Evolutionary conservation across 176 grass and related monocot genomes (phyloP).

Genomic region (Zea luxurians): DNA sequence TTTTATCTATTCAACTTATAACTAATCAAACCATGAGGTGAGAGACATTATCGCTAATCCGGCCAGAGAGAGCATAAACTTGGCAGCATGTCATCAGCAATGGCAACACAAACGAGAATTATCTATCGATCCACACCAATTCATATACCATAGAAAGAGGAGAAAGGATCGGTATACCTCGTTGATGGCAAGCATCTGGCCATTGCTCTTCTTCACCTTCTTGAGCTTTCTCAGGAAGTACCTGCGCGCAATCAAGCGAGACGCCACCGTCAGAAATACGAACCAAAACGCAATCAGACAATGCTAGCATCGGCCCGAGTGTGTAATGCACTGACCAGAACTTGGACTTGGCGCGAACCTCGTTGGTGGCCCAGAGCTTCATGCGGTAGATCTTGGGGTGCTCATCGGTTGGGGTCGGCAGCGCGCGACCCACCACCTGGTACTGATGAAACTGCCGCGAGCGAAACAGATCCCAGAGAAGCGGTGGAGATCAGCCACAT

Average conservation of each 20-base stretch:
- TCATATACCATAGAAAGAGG: neutral
- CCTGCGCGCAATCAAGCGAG: constrained; percentile 37
- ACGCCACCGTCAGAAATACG: neutral
- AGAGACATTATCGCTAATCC: neutral
- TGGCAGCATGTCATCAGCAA: neutral
- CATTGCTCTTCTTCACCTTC: constrained; percentile 97
- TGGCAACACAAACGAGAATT: neutral
- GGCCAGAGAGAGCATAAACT: neutral
- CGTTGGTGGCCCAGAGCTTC: constrained; percentile 97
- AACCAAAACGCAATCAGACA: constrained; percentile 12
- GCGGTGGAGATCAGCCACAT: neutral
- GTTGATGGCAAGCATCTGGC: constrained; percentile 81
- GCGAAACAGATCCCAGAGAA: constrained; percentile 11
- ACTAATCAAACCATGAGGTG: neutral
- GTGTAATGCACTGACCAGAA: constrained; percentile 59
- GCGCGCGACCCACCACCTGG: constrained; percentile 94
- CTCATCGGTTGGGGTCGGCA: constrained; percentile 75
- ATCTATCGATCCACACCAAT: neutral
- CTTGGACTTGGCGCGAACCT: constrained; percentile 92
- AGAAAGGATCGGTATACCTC: constrained; percentile 52
- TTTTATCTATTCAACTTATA: no score
- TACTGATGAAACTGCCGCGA: constrained; percentile 88
- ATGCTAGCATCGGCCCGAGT: neutral
- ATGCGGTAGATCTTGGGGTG: constrained; percentile 95
- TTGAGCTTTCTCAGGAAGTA: constrained; percentile 96